Conservation (phyloP, 257 asterid species). For the Fraxinus anomala region DNA sequence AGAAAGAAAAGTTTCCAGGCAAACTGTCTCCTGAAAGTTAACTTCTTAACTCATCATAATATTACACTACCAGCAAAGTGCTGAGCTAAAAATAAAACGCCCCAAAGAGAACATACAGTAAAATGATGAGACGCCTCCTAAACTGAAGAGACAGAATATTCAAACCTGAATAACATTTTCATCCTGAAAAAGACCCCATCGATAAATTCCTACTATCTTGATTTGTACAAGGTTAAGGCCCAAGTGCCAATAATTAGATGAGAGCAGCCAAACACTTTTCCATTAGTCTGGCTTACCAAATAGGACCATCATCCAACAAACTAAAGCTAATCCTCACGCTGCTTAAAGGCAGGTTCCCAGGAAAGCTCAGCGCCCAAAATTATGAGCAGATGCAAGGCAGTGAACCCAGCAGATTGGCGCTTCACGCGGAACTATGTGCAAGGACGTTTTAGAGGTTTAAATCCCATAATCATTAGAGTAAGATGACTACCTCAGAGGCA, state of each 20-base stretch:
- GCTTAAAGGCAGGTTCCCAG: constrained; percentile 20
- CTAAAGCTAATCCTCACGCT: not conserved
- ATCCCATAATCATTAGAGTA: not conserved
- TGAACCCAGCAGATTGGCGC: constrained; percentile 13
- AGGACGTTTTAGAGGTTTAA: not conserved
- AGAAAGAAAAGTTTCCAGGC: constrained; percentile 1
- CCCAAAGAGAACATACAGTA: not conserved
- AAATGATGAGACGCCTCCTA: not conserved
- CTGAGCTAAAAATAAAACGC: not conserved
- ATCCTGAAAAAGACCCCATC: not conserved
- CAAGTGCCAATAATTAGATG: not conserved
- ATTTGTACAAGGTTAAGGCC: not conserved
- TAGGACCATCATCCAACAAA: constrained; percentile 8
- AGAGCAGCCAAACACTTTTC: not conserved
- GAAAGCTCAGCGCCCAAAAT: constrained; percentile 11
- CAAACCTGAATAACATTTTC: not conserved
- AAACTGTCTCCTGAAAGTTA: constrained; percentile 2
- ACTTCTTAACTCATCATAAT: not conserved
- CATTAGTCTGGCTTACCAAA: constrained; percentile 1
- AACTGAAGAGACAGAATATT: not conserved
- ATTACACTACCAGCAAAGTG: not conserved
- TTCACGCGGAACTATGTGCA: not conserved
- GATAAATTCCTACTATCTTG: not conserved
- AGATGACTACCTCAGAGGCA: not conserved
- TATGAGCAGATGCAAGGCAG: not conserved